Evolutionary conservation across 2,329 filamentous ascomycete species (phyloP).

Genomic region (Colletotrichum euphorbiae): DNA sequence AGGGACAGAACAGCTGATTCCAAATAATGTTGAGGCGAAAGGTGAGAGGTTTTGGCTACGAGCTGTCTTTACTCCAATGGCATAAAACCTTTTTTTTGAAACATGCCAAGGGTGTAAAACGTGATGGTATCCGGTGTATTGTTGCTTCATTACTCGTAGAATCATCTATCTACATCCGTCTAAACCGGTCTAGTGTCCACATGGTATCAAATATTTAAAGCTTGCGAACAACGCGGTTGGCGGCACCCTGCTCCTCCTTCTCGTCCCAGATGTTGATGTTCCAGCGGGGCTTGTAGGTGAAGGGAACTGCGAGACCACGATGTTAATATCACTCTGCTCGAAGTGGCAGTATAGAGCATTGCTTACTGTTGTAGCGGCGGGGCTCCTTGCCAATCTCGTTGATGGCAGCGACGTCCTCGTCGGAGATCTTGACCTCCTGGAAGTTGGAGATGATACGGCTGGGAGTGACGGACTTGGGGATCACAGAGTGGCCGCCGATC

Average conservation of each 20-base stretch:
- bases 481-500: slow-evolving; percentile 73
- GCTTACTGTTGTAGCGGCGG: slow-evolving; percentile 54
- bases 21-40: too few relatives aligned
- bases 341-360: too few relatives aligned
- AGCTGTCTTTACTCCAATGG: too few relatives aligned
- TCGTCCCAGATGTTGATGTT: slow-evolving; percentile 68
- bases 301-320: slow-evolving; percentile 45
- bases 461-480: slow-evolving; percentile 79
- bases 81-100: too few relatives aligned
- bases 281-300: slow-evolving; percentile 59
- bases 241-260: slow-evolving; percentile 62
- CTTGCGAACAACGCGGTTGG: slow-evolving; percentile 59
- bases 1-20: too few relatives aligned
- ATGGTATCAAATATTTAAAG: slow-evolving; percentile 38
- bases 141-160: slow-evolving; percentile 26
- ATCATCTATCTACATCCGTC: slow-evolving; percentile 23
- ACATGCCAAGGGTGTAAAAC: too few relatives aligned
- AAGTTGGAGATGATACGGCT: slow-evolving; percentile 78
- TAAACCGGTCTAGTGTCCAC: slow-evolving; percentile 8
- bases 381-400: slow-evolving; percentile 69
- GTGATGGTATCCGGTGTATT: not conserved
- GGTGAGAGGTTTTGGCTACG: too few relatives aligned
- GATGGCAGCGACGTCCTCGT: slow-evolving; percentile 69
- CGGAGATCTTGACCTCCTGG: slow-evolving; percentile 71
- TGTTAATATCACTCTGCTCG: too few relatives aligned